phyloP scores from a whole-genome alignment of 192 early-diverging fungal genomes.

The Chytriomyces sp. region DNA sequence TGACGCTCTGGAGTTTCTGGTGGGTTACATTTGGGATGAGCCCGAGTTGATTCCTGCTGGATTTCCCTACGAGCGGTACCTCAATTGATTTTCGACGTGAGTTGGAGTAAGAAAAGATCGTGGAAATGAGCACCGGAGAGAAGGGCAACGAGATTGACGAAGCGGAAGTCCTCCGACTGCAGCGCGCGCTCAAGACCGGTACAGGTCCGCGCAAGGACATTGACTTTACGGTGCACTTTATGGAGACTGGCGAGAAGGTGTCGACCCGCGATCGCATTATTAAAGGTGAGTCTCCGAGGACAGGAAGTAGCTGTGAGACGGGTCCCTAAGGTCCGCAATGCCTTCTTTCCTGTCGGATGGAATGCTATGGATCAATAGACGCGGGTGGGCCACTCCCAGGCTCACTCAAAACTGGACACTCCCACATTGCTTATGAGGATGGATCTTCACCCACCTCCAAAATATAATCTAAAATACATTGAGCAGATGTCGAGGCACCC shows the following conservation, averaged over 20 bases:
- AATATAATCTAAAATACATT: background rate
- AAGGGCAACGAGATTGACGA: conserved; percentile 18
- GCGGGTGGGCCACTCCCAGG: background rate
- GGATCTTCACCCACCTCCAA: background rate
- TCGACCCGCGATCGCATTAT: conserved; percentile 73
- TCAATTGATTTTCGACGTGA: background rate
- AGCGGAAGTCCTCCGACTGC: conserved; percentile 9
- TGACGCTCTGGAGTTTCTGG: conserved; percentile 59
- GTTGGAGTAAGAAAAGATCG: background rate
- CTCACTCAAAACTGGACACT: background rate
- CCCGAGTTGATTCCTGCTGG: conserved; percentile 42
- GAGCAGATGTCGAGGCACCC: conserved; percentile 59
- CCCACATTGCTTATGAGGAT: background rate
- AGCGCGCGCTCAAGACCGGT: conserved; percentile 22
- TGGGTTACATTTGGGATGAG: conserved; percentile 45
- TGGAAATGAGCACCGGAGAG: conserved; percentile 3
- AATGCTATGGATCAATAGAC: background rate
- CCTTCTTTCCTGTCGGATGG: background rate
- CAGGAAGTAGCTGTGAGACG: background rate
- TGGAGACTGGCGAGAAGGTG: conserved; percentile 74
- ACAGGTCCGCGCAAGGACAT: conserved; percentile 44
- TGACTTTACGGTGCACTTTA: conserved; percentile 77
- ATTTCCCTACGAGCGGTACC: conserved; percentile 46
- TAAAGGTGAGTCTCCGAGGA: conserved; percentile 63
- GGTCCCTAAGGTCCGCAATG: background rate